phyloP scores from a whole-genome alignment of 2,329 filamentous ascomycete species.

The Aureobasidium sp. region DNA sequence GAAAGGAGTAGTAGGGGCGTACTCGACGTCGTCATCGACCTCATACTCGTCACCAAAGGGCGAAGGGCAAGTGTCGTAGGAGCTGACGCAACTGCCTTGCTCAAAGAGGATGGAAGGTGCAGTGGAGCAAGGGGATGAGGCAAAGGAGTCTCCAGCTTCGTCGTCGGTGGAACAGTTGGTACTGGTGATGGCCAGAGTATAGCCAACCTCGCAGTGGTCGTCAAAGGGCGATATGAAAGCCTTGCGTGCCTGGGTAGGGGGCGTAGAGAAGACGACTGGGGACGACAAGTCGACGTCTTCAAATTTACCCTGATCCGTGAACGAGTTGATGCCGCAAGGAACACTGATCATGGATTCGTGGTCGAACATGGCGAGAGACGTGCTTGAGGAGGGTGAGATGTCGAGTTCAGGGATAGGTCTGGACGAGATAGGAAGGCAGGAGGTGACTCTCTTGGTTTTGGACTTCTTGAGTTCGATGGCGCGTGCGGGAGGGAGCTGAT shows the following conservation, averaged over 20 bases:
- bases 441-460: background rate
- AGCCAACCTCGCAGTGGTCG: background rate
- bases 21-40: background rate
- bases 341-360: background rate
- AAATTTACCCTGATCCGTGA: background rate
- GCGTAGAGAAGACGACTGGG: background rate
- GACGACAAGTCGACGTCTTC: background rate
- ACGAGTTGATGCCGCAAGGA: background rate
- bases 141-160: background rate
- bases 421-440: background rate
- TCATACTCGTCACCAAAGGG: background rate
- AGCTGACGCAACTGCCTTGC: background rate
- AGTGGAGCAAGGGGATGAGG: background rate
- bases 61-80: background rate
- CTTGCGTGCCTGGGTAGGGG: background rate
- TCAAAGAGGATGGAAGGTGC: background rate
- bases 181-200: background rate
- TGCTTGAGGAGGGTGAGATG: background rate
- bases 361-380: background rate
- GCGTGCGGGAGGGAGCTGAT: background rate
- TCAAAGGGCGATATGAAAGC: background rate
- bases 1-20: background rate
- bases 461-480: background rate
- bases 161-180: background rate
- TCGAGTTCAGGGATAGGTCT: background rate